Conservation (phyloP, 768 basidiomycete genomes). For the Crepidotus variabilis region DNA sequence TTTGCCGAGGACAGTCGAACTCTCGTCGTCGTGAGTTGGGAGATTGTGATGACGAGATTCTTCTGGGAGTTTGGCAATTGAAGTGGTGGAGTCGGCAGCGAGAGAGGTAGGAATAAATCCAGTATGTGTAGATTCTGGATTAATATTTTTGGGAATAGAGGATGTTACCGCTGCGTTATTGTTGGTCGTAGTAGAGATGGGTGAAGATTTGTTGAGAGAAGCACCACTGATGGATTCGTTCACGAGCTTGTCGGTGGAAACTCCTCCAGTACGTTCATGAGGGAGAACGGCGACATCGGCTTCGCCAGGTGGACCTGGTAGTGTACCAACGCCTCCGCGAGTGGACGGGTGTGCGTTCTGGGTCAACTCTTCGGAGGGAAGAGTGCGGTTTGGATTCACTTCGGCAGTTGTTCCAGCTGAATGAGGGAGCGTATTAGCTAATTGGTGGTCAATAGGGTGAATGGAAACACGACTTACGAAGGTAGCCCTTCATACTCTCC, state of each 20-base stretch:
- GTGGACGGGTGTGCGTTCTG: background rate
- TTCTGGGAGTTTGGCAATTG: slow-evolving; percentile 6
- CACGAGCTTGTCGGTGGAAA: background rate
- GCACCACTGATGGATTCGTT: background rate
- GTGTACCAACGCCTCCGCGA: slow-evolving; percentile 2
- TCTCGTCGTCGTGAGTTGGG: slow-evolving; percentile 5
- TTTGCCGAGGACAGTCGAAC: background rate
- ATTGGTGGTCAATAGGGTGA: no score
- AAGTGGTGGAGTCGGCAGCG: background rate
- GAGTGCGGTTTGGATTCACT: background rate
- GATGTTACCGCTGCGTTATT: background rate
- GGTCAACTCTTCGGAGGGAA: slow-evolving; percentile 2
- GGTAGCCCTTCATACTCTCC: slow-evolving; percentile 9
- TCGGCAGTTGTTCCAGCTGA: background rate
- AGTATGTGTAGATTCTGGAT: background rate
- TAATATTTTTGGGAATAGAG: background rate
- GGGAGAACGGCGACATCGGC: slow-evolving; percentile 1
- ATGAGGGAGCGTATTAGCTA: no score
- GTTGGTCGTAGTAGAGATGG: slow-evolving; percentile 5
- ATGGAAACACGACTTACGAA: slow-evolving; percentile 13
- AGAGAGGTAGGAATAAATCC: slow-evolving; percentile 3
- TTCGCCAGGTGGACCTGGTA: slow-evolving; percentile 3
- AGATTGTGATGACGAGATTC: slow-evolving; percentile 3
- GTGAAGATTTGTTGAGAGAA: background rate
- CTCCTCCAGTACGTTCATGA: background rate